Base-by-base conservation (phyloP, 768 basidiomycete species). In the Auriscalpium orientale region DNA sequence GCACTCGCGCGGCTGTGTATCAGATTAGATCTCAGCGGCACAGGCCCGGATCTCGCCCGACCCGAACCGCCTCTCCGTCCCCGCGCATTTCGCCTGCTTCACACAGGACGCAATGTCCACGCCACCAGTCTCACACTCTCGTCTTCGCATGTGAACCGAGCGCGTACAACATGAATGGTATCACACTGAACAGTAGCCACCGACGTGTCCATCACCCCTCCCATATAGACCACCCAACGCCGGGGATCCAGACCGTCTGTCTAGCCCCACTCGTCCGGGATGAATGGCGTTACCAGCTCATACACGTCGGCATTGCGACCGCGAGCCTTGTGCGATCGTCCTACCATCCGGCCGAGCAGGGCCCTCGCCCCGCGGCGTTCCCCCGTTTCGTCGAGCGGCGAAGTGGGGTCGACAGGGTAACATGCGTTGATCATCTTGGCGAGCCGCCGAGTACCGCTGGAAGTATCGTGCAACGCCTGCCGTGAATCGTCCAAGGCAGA, bases 241-340 rank as follows among this genome's bases (percentile, higher is more conserved):
- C 28, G 16, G 21, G 21, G 12, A 48, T 13, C 28, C 15, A 16
- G n/a, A 20, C 16, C 28, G 46, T 47, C 51, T 38, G n/a, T 61
- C 69, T 65, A 84, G 55, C 85, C 84, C 81, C 80, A 87, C 60
- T 89, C 86, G 56, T 89, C 85, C 16, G 85, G 71, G 16, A 89
- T 80, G 68, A 91, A 91, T 1, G 89, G 89, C 15, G 89, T 91
- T 54, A 91, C 87, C 11, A 90, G 76, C 44, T 89, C 86, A 58
- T 85, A 91, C 9, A 83, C 86, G 56, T 91, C 88, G 61, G 88
- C 87, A 64, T 91, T 91, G 46, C 78, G 76, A 49, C 79, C 75
- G 5, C 79, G 73, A 35, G 74, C 77, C 63, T 71, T 79, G 66
- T 72, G 52, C 68, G 72, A 58, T 73, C 76, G 62, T 70, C 82